Conservation (phyloP, 139 green algal species). For the Zygnema circumcarinatum region DNA sequence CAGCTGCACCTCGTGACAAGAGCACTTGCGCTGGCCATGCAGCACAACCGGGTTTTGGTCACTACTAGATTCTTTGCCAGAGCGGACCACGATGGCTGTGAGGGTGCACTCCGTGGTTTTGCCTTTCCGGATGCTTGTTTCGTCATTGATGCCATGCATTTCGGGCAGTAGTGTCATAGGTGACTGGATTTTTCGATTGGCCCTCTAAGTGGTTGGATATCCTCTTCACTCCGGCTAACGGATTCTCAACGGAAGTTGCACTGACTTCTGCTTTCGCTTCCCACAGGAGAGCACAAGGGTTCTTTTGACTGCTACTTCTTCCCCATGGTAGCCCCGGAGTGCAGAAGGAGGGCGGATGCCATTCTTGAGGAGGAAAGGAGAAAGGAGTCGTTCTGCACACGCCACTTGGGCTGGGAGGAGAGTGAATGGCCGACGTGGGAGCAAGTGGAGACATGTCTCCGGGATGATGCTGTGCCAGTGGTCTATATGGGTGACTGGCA, state of each 20-base stretch:
- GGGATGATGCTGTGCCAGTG: background rate
- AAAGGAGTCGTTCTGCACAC: background rate
- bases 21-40: constrained; percentile 16
- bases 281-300: background rate
- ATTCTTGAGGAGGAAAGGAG: constrained; percentile 4
- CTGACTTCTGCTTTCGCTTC: no score
- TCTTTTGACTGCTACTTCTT: constrained; percentile 43
- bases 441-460: background rate
- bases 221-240: no score
- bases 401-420: background rate
- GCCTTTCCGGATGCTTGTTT: no score
- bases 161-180: no score
- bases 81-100: constrained; percentile 3
- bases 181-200: no score
- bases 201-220: no score
- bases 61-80: background rate
- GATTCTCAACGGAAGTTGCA: no score
- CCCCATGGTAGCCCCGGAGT: background rate
- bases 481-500: background rate
- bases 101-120: background rate
- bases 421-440: background rate
- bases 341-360: background rate
- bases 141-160: no score
- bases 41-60: constrained; percentile 23
- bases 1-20: constrained; percentile 49